Base-by-base conservation (phyloP, 148 eudicot genomes). In the Camellia granthamiana region DNA sequence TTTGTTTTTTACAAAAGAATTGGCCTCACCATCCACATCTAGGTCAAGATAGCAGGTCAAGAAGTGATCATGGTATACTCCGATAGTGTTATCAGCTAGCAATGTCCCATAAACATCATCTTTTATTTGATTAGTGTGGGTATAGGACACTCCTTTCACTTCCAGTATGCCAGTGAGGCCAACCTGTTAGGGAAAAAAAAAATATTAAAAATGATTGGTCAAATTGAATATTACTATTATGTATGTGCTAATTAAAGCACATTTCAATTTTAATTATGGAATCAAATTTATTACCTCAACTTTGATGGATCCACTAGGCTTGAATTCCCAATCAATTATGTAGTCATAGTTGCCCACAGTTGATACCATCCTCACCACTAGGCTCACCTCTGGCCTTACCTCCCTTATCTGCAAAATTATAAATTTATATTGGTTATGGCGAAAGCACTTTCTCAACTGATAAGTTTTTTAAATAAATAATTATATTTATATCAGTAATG, bases 51-150 rank as follows among this genome's bases (percentile, higher is more conserved):
- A 79, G 87, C 72, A 89, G 0, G 78, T 81, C 30, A 91, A 43
- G 80, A 91, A 90, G 59, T 89, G 92, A 77, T 89, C 91, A 23
- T 89, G 90, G 75, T 79, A 74, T 2, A 73, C 41, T 41, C 88
- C 94, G 1, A 91, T 4, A 2, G 87, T 84, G 83, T 89, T 87
- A 7, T 88, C 83, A 18, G 92, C 76, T 61, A 91, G 4, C 38
- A 91, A 66, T 54, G 86, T 86, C 12, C 94, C 90, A 59, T 84
- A 88, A 0, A 82, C 81, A 77, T 91, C 88, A 60, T 89, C 87
- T 9, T 86, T n/a, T 14, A 88, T 86, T n/a, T 88, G 88, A 42
- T 88, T 85, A 23, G 73, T 81, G 81, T 89, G 88, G 11, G 87
- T 89, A 78, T 86, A 89, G 0, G 59, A 47, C 15, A 88, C 82